These are phyloP conservation scores for Salvia sclarea DNA, from an alignment of 305 asterid genomes.

Conservation along the genomic window DNA sequence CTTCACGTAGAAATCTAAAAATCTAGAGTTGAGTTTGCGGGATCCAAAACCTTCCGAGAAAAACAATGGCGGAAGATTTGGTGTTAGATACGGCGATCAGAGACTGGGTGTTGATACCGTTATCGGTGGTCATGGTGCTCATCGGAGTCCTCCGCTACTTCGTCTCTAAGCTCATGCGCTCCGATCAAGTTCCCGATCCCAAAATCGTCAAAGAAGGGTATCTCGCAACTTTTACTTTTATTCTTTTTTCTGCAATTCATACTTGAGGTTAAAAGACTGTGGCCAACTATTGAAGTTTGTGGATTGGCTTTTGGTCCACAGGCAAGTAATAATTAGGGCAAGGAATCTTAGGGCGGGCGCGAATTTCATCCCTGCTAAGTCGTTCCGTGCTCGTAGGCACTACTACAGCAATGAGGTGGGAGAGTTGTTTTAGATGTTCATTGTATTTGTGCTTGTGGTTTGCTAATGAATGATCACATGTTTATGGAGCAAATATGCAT, in stretches of 20 bases:
- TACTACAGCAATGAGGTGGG: constrained; percentile 86
- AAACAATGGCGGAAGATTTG: constrained; percentile 88
- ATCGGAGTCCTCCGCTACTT: constrained; percentile 89
- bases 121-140: constrained; percentile 89
- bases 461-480: not conserved
- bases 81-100: constrained; percentile 93
- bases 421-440: not conserved
- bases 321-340: constrained; percentile 91
- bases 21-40: constrained; percentile 14
- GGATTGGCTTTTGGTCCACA: constrained; percentile 34
- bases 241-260: not conserved
- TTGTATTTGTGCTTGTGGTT: constrained; percentile 18
- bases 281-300: not conserved
- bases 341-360: constrained; percentile 91
- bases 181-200: constrained; percentile 77
- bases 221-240: not conserved
- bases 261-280: not conserved
- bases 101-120: constrained; percentile 87
- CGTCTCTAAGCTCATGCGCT: constrained; percentile 92
- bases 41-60: constrained; percentile 31
- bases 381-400: constrained; percentile 81
- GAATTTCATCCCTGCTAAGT: constrained; percentile 84
- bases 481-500: constrained; percentile 21
- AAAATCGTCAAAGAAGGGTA: constrained; percentile 95
- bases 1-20: not conserved